Evolutionary conservation across 164 flowering plant species (phyloP).

Genomic region (Vitis riparia): DNA sequence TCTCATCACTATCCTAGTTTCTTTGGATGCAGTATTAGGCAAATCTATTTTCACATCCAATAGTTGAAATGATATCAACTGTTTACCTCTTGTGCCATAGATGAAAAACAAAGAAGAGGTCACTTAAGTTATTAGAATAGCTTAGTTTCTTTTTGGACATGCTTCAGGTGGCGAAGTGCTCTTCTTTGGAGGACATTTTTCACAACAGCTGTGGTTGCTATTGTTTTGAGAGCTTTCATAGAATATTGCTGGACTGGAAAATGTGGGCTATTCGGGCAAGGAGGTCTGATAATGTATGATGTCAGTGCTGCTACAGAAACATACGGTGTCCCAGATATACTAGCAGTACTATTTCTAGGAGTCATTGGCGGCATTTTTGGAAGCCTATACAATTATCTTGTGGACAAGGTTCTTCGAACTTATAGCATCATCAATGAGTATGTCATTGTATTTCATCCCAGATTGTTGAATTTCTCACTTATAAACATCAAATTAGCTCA

Average conservation of each 20-base stretch:
- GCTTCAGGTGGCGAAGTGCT: slow-evolving; percentile 40
- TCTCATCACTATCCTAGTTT: not conserved
- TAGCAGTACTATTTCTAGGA: slow-evolving; percentile 29
- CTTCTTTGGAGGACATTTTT: slow-evolving; percentile 42
- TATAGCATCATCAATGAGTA: slow-evolving; percentile 37
- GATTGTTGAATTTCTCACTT: not conserved
- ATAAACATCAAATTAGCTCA: not conserved
- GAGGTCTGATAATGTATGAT: slow-evolving; percentile 42
- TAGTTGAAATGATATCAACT: no score
- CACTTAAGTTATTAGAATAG: not conserved
- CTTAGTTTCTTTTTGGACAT: not conserved
- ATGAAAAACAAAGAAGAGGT: not conserved
- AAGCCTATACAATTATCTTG: slow-evolving; percentile 29
- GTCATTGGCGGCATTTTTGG: slow-evolving; percentile 34
- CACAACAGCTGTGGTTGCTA: slow-evolving; percentile 38
- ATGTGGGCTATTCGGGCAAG: slow-evolving; percentile 37
- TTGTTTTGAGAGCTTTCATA: slow-evolving; percentile 31
- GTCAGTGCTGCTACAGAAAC: slow-evolving; percentile 19
- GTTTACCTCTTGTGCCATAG: not conserved
- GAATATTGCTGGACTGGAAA: slow-evolving; percentile 24
- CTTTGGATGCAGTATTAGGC: not conserved
- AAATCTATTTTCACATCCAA: not conserved
- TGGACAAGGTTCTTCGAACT: slow-evolving; percentile 33
- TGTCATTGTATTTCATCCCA: not conserved
- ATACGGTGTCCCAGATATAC: slow-evolving; percentile 22